Percentiles rank a stretch among this genome's conserved stretches.
These are phyloP conservation scores for Tricholoma matsutake DNA, from an alignment of 768 basidiomycete species.

Conservation along the genomic window DNA sequence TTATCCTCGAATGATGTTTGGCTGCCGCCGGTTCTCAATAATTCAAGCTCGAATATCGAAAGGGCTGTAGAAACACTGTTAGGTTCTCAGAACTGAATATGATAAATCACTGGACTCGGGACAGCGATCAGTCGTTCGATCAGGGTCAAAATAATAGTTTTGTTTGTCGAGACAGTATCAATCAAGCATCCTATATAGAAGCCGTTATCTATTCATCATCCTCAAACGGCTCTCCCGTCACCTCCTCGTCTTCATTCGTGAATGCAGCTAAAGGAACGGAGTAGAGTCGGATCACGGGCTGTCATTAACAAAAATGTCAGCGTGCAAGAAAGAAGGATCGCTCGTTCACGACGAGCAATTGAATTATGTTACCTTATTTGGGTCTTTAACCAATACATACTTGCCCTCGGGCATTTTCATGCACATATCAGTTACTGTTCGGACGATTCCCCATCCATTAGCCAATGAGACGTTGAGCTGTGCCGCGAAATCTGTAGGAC, in stretches of 20 bases:
- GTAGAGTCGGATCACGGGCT: constrained; percentile 95
- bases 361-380: constrained; percentile 76
- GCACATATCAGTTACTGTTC: constrained; percentile 90
- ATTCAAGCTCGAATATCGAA: constrained; percentile 68
- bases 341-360: background rate
- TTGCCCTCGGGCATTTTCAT: constrained; percentile 98
- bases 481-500: constrained; percentile 88
- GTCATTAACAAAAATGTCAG: constrained; percentile 19
- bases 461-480: constrained; percentile 94
- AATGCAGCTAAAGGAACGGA: constrained; percentile 88
- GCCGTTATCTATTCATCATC: constrained; percentile 34
- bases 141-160: constrained; percentile 1
- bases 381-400: constrained; percentile 96
- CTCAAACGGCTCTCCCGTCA: constrained; percentile 31
- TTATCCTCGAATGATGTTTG: constrained; percentile 10
- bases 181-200: constrained; percentile 11
- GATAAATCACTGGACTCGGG: constrained; percentile 2
- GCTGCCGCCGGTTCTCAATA: constrained; percentile 5
- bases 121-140: constrained; percentile 7
- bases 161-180: constrained; percentile 20
- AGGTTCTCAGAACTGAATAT: constrained; percentile 39
- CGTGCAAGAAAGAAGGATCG: constrained; percentile 5
- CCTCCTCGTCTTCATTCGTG: constrained; percentile 73
- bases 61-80: constrained; percentile 79
- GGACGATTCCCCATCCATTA: constrained; percentile 98